phyloP scores from a whole-genome alignment of 768 basidiomycete genomes.

The Xanthoconium stramineum region DNA sequence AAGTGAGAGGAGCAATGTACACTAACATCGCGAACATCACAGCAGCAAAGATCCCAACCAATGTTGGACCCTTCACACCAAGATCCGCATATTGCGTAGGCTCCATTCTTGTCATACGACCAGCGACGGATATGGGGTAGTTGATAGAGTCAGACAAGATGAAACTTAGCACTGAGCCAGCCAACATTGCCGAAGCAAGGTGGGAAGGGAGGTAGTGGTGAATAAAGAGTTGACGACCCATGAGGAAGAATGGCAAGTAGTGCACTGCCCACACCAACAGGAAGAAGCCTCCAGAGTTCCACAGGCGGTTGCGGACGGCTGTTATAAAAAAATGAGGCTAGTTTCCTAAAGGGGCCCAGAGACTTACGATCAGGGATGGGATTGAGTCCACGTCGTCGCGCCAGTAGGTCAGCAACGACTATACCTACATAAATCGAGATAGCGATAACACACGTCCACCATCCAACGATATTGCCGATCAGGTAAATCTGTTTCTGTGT shows the following conservation, averaged over 20 bases:
- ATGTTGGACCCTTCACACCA: slow-evolving; percentile 71
- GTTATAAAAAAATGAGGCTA: slow-evolving; percentile 4
- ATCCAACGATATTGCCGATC: slow-evolving; percentile 89
- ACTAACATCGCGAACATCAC: slow-evolving; percentile 62
- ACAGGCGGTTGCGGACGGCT: slow-evolving; percentile 92
- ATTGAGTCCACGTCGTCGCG: slow-evolving; percentile 77
- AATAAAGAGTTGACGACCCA: slow-evolving; percentile 94
- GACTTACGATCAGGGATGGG: slow-evolving; percentile 85
- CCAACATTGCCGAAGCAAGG: slow-evolving; percentile 85
- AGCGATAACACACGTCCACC: slow-evolving; percentile 90
- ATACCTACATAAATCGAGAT: slow-evolving; percentile 89
- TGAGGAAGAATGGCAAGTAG: slow-evolving; percentile 96
- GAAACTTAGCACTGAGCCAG: slow-evolving; percentile 90
- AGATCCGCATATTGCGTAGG: slow-evolving; percentile 63
- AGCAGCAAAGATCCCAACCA: slow-evolving; percentile 54
- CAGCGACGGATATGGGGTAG: slow-evolving; percentile 80
- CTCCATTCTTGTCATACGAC: slow-evolving; percentile 58
- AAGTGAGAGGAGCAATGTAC: slow-evolving; percentile 88
- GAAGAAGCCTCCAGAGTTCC: slow-evolving; percentile 97
- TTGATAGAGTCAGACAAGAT: slow-evolving; percentile 88
- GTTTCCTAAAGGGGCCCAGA: background rate
- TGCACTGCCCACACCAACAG: slow-evolving; percentile 91
- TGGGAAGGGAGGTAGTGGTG: slow-evolving; percentile 99
- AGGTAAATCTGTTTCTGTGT: slow-evolving; percentile 92
- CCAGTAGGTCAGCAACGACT: slow-evolving; percentile 83